Evolutionary conservation across 371 early-diverging fungal species (phyloP), one percentile per base, ranked within the genome.

Genomic region (Rhizomucor miehei): DNA sequence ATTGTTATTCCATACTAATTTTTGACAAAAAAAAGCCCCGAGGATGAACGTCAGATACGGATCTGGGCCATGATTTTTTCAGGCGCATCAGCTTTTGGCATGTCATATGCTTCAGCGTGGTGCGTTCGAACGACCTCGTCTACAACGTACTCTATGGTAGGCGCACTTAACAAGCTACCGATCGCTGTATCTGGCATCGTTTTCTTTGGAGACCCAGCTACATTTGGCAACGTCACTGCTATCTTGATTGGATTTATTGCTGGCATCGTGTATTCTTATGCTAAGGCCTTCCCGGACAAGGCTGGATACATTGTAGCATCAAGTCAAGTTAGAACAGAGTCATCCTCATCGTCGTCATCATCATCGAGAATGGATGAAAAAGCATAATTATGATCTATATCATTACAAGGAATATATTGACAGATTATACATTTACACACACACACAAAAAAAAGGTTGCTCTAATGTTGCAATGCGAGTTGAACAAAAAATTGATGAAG

Each of bases 91-190:
- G 91, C 95, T 6, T 97, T 97, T 79, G 87, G 85, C 46, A 98
- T 98, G 69, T 87, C 92, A 10, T 97, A 92, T 70, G 85, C 89
- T 38, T 91, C 92, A 50, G 90, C 93, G 1, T 98, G 97, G 97
- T 94, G 97, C 67, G 87, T 99, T 16, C 87, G 97, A 56, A 89
- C 90, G 6, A 94, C 99, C 14, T 85, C 87, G 2, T 94, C 98
- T 1, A 99, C 99, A 10, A 98, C 99, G 0, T 93, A 97, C 74
- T 91, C 92, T 47, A 99, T 99, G 98, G 92, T 95, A 16, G 99
- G 99, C 14, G 97, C 99, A 10, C 84, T 99, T 37, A 99, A 99
- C 77, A 99, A 99, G 66, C 77, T 99, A 24, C 94, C 99, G 8
- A 90, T 99, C 48, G 94, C 99, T 17, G 77, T 95, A 34, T 89